These are phyloP conservation scores for Gelatoporia subvermispora DNA, from an alignment of 768 basidiomycete species.

Conservation along the genomic window DNA sequence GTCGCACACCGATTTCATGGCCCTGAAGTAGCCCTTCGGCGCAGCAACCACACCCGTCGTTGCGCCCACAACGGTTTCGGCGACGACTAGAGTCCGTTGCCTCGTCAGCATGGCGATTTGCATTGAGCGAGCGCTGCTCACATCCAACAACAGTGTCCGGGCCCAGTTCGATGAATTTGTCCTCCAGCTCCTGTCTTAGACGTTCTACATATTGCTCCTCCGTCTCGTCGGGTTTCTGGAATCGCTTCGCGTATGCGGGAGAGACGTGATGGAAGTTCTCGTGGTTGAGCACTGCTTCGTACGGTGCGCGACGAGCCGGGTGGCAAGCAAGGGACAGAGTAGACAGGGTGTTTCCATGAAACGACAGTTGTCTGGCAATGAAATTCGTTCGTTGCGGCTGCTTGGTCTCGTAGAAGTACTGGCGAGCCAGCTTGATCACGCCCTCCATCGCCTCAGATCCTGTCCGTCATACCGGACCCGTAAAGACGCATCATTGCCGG, in stretches of 20 bases:
- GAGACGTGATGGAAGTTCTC: slow-evolving; percentile 80
- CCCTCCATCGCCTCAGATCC: slow-evolving; percentile 90
- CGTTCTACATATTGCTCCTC: slow-evolving; percentile 78
- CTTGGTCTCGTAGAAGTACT: slow-evolving; percentile 70
- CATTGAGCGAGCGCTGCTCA: slow-evolving; percentile 30
- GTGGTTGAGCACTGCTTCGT: slow-evolving; percentile 57
- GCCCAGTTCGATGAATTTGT: slow-evolving; percentile 79
- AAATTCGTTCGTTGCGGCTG: slow-evolving; percentile 72
- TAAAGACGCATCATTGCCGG: slow-evolving; percentile 2
- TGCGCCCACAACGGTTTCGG: slow-evolving; percentile 85
- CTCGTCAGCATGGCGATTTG: neutral
- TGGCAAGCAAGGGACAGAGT: slow-evolving; percentile 68
- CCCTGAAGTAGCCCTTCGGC: slow-evolving; percentile 81
- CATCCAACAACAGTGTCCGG: slow-evolving; percentile 81
- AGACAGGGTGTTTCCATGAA: slow-evolving; percentile 79
- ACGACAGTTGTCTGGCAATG: slow-evolving; percentile 74
- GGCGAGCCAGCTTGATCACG: slow-evolving; percentile 76
- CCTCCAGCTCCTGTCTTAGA: slow-evolving; percentile 75
- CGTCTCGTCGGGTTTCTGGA: slow-evolving; percentile 61
- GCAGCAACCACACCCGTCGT: slow-evolving; percentile 72
- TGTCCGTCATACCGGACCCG: slow-evolving; percentile 19
- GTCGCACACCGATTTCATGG: slow-evolving; percentile 78
- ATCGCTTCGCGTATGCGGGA: slow-evolving; percentile 83
- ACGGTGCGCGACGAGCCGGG: slow-evolving; percentile 63
- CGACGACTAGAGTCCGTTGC: slow-evolving; percentile 48